These are phyloP conservation scores for Trichoderma sp. DNA, from an alignment of 2,329 filamentous ascomycete genomes.

Conservation along the genomic window DNA sequence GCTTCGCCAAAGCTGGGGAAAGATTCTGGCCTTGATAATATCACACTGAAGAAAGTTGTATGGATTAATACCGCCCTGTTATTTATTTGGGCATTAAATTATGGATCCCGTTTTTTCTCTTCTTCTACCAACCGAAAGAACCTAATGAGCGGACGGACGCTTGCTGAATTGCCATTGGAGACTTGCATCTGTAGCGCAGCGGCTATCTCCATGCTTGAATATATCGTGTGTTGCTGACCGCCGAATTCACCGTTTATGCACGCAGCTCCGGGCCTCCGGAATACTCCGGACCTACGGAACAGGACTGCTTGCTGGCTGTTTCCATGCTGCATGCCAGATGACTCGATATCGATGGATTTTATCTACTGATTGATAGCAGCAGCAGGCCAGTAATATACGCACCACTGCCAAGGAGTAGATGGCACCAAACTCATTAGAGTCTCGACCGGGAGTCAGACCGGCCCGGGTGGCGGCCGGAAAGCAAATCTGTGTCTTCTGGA, in stretches of 20 bases:
- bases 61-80: constrained; percentile 26
- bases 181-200: neutral
- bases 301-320: neutral
- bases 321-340: neutral
- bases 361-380: neutral
- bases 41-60: constrained; percentile 23
- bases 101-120: neutral
- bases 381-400: neutral
- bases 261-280: constrained; percentile 1
- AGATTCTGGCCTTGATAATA: constrained; percentile 16
- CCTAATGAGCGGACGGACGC: neutral
- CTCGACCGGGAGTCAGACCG: neutral
- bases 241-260: constrained; percentile 2
- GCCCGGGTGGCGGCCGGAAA: constrained; percentile 3
- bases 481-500: neutral
- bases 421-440: neutral
- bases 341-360: neutral
- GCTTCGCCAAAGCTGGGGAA: neutral
- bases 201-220: neutral
- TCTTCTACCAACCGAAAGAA: neutral
- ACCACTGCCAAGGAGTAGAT: neutral
- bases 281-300: neutral
- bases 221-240: constrained; percentile 10
- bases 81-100: constrained; percentile 18
- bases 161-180: neutral